Conservation (phyloP, 78 protist species). For the Planoprotostelium fungivorum region DNA sequence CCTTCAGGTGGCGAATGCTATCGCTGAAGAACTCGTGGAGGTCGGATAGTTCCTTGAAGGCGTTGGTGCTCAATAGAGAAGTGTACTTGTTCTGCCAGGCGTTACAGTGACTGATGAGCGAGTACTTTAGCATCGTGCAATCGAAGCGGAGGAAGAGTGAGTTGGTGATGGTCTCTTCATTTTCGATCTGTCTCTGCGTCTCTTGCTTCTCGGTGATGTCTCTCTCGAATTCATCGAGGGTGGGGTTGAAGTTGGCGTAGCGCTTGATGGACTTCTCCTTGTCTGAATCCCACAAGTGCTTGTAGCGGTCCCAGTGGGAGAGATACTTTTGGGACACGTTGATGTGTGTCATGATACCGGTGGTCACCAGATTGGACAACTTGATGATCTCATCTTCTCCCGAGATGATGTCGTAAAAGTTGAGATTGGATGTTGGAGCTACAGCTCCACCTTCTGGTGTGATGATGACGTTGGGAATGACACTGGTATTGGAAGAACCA, state of each 20-base stretch:
- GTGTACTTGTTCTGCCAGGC: slow-evolving; percentile 59
- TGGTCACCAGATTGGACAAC: neutral
- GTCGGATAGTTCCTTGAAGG: slow-evolving; percentile 21
- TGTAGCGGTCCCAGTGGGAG: slow-evolving; percentile 51
- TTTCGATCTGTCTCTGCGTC: slow-evolving; percentile 5
- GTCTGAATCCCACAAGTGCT: slow-evolving; percentile 52
- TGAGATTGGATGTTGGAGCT: too few species aligned
- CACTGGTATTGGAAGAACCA: neutral
- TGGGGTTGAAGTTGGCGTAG: slow-evolving; percentile 32
- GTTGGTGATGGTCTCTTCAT: slow-evolving; percentile 33
- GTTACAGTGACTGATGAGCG: slow-evolving; percentile 51
- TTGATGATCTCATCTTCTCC: slow-evolving; percentile 17
- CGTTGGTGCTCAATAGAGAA: slow-evolving; percentile 27
- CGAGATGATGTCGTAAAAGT: slow-evolving; percentile 15
- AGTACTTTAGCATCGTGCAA: slow-evolving; percentile 51
- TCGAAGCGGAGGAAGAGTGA: slow-evolving; percentile 66
- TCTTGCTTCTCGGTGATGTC: slow-evolving; percentile 58
- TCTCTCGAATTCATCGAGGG: slow-evolving; percentile 43
- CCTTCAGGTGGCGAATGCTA: neutral
- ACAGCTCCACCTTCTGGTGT: too few species aligned
- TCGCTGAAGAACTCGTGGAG: slow-evolving; percentile 22
- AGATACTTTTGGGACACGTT: slow-evolving; percentile 13
- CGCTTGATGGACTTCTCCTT: slow-evolving; percentile 61
- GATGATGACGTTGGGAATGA: neutral
- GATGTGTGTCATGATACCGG: neutral